These are phyloP conservation scores for Pyrenophora teres DNA, from an alignment of 2,329 filamentous ascomycete species.

Conservation along the genomic window DNA sequence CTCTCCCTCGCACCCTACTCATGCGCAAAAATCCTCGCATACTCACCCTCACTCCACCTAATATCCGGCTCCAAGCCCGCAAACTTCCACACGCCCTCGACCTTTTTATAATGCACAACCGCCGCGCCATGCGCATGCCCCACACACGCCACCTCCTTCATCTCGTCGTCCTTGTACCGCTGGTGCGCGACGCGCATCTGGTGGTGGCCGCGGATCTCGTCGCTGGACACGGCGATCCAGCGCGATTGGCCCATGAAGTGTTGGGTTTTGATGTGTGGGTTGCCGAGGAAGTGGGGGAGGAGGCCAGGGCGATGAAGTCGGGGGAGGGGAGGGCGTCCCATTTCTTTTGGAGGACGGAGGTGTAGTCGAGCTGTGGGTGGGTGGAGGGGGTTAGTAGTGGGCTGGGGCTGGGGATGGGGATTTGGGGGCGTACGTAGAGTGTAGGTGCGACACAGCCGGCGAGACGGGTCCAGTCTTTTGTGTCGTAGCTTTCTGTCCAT, in stretches of 20 bases:
- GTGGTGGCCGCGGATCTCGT: slow-evolving; percentile 8
- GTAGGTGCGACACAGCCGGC: slow-evolving; percentile 4
- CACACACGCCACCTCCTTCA: neutral
- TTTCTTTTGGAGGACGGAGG: slow-evolving; percentile 4
- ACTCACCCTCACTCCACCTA: neutral
- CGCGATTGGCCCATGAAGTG: slow-evolving; percentile 15
- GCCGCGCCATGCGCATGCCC: neutral
- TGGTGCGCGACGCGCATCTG: slow-evolving; percentile 12
- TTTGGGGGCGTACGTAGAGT: neutral
- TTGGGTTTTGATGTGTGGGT: slow-evolving; percentile 14
- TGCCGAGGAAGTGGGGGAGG: slow-evolving; percentile 12
- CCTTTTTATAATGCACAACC: neutral
- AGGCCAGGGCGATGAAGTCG: slow-evolving; percentile 14
- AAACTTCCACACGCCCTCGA: neutral
- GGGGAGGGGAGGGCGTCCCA: slow-evolving; percentile 17
- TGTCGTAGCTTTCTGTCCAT: slow-evolving; percentile 16
- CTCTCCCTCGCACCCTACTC: no score
- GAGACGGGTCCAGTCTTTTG: slow-evolving; percentile 15
- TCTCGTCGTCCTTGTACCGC: neutral
- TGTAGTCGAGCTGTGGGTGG: slow-evolving; percentile 9
- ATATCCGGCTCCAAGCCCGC: neutral
- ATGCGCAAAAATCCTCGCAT: neutral
- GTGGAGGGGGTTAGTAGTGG: no score
- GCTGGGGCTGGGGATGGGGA: no score
- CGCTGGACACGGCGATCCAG: slow-evolving; percentile 3